Percentiles rank a stretch among this genome's conserved stretches.
Conservation (phyloP, 2,329 filamentous ascomycete genomes). For the Epicoccum sorghinum region DNA sequence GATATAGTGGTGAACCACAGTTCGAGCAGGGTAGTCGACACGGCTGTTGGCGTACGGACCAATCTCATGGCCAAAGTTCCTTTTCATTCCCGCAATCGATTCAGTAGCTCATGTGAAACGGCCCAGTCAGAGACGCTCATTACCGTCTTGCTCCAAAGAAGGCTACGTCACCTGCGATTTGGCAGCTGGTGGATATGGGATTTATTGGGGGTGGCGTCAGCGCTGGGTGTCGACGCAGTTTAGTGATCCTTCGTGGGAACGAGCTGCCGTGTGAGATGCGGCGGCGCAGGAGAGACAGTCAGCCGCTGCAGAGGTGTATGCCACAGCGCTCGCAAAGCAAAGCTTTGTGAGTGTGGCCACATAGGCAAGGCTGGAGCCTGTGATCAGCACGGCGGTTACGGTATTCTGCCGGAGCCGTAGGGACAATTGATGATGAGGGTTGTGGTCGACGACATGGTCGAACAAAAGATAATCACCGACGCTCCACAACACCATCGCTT, state of each 20-base stretch:
- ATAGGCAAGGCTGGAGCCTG: conserved; percentile 11
- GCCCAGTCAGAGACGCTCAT: conserved; percentile 7
- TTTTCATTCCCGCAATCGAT: conserved; percentile 1
- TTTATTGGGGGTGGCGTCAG: conserved; percentile 9
- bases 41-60: not conserved
- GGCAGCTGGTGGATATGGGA: not conserved
- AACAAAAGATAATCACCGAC: conserved; percentile 16
- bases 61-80: not conserved
- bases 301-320: conserved; percentile 1
- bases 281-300: conserved; percentile 10
- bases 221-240: not conserved
- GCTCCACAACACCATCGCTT: conserved; percentile 9
- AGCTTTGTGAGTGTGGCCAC: not conserved
- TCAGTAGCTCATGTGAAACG: conserved; percentile 9
- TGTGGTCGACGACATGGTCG: not conserved
- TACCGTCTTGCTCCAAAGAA: not conserved
- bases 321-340: not conserved
- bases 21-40: too few species aligned
- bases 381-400: not conserved
- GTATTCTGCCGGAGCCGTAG: not conserved
- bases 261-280: conserved; percentile 6
- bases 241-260: conserved; percentile 2
- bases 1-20: too few species aligned
- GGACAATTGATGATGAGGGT: conserved; percentile 8
- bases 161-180: not conserved